phyloP scores from a whole-genome alignment of 1,284 basidiomycete genomes.

The Papiliotrema nemorosa region DNA sequence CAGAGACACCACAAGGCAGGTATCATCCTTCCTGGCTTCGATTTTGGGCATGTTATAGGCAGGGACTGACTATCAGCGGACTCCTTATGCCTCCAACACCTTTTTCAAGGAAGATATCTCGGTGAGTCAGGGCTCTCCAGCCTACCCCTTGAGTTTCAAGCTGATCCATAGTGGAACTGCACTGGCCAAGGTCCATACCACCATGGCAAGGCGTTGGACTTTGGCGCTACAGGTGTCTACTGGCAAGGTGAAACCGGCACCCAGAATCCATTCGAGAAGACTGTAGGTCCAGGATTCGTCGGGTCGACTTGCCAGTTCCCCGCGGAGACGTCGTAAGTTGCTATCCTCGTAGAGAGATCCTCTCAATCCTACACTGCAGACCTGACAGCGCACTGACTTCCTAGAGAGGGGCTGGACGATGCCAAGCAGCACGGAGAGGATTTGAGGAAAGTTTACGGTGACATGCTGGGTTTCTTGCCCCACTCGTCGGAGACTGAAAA shows the following conservation, averaged over 20 bases:
- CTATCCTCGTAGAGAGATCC: background rate
- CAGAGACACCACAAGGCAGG: constrained; percentile 41
- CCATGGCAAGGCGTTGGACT: constrained; percentile 15
- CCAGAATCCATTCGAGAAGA: constrained; percentile 31
- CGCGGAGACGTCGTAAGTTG: constrained; percentile 25
- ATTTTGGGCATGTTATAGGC: background rate
- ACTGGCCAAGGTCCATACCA: constrained; percentile 22
- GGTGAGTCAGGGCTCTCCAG: constrained; percentile 7
- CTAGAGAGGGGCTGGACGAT: constrained; percentile 32
- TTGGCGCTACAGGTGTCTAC: constrained; percentile 21
- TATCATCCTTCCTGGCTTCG: too few relatives aligned
- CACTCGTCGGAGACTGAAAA: constrained; percentile 14
- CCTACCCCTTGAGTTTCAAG: background rate
- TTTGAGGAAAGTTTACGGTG: constrained; percentile 30
- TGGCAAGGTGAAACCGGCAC: constrained; percentile 28
- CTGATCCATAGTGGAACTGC: constrained; percentile 29
- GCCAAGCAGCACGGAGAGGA: constrained; percentile 30
- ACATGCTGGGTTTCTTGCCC: constrained; percentile 34
- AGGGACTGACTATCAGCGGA: constrained; percentile 15
- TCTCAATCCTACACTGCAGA: background rate
- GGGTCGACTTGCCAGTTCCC: constrained; percentile 39
- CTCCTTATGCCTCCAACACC: constrained; percentile 41
- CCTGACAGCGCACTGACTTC: background rate
- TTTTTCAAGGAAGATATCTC: constrained; percentile 37
- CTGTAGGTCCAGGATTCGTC: constrained; percentile 32